Base-by-base conservation (phyloP, 179 eudicot genomes). In the Nepenthes alata region DNA sequence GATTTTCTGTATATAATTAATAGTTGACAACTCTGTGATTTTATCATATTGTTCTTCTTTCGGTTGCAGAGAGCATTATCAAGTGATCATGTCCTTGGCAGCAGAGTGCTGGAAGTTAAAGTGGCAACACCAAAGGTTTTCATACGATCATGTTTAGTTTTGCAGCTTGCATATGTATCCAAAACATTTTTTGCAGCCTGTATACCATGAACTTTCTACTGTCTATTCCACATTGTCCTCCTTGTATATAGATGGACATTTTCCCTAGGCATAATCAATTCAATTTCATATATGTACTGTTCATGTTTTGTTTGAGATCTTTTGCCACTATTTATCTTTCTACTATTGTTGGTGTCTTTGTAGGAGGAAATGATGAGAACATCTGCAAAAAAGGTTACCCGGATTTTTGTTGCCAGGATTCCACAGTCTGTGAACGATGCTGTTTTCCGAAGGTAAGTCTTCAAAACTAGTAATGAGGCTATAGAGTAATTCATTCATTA, bases 341-440 rank as follows among this genome's bases (percentile, higher is more conserved):
- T 8, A 15, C 11, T 5, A 36, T 25, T 13, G 5, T 35, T 3
- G 9, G 48, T 44, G 8, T 49, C 41, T 64, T 70, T 63, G 37
- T 77, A 95, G 99, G 97, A 95, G 78, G 97, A 91, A 56, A 79
- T 79, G 77, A 84, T 84, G 95, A 80, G 83, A 64, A 68, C 86
- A 58, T 77, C 99, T 9, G 64, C 99, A 11, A 95, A 81, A 75
- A 95, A 95, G 75, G 87, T 84, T 55, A 95, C 97, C 48, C 80
- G 97, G 75, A 95, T 95, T 57, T 95, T 95, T 85, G 99, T 95
- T 45, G 99, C 99, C 38, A 78, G 97, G 74, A 87, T 95, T 47
- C 81, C 95, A 11, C 91, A 84, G 14, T 80, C 97, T 68, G 99
- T 88, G 39, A 81, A 85, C 39, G 97, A 95, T 80, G 68, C 83